These are phyloP conservation scores for Fusarium vanettenii DNA, from an alignment of 2,329 filamentous ascomycete species.

Conservation along the genomic window DNA sequence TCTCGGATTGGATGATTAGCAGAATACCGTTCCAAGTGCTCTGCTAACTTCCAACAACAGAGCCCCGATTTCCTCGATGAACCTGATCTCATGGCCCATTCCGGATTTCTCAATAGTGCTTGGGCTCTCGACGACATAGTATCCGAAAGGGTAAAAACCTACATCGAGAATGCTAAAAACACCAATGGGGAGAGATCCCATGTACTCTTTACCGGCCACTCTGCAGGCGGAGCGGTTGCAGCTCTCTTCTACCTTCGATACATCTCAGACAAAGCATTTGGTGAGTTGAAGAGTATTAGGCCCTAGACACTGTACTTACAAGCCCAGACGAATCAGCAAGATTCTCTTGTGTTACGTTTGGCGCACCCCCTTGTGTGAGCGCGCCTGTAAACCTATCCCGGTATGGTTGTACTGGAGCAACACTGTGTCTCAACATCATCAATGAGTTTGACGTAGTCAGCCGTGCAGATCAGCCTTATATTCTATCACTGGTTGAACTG, in stretches of 20 bases:
- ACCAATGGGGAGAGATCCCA: conserved; percentile 6
- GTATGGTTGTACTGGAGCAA: neutral
- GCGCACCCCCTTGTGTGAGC: conserved; percentile 35
- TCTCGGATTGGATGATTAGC: neutral
- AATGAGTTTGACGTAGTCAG: conserved; percentile 42
- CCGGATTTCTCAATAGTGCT: conserved; percentile 32
- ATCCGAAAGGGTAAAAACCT: conserved; percentile 3
- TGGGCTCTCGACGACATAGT: conserved; percentile 23
- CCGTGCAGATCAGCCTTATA: conserved; percentile 36
- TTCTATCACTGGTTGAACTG: conserved; percentile 34
- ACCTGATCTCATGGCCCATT: conserved; percentile 25
- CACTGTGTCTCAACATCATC: conserved; percentile 37
- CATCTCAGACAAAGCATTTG: conserved; percentile 6
- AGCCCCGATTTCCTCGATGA: neutral
- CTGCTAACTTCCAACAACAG: conserved; percentile 2
- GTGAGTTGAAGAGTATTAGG: conserved; percentile 1
- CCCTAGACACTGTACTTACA: neutral
- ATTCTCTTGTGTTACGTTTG: conserved; percentile 39
- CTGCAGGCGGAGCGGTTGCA: conserved; percentile 34
- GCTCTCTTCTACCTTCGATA: conserved; percentile 27
- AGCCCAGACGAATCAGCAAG: conserved; percentile 9
- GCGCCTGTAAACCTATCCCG: conserved; percentile 8
- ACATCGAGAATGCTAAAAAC: neutral
- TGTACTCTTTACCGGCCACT: conserved; percentile 39
- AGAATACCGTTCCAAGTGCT: neutral